Percentiles rank a stretch among this genome's conserved stretches.
Conservation (phyloP, 1,284 basidiomycete species). For the Sparassis latifolia region DNA sequence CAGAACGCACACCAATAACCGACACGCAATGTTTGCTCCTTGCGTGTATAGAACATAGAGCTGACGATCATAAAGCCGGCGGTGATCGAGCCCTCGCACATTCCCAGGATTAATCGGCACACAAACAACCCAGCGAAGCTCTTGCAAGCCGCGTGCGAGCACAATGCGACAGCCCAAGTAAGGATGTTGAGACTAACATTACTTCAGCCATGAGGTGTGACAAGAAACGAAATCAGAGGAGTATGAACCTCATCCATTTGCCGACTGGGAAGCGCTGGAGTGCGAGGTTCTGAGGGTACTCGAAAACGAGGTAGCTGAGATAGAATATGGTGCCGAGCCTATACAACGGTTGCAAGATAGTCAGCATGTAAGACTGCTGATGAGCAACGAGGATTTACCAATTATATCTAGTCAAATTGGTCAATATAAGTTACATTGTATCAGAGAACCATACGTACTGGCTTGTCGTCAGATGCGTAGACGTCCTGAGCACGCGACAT, state of each 20-base stretch:
- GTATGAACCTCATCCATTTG: constrained; percentile 69
- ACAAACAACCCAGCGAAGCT: constrained; percentile 66
- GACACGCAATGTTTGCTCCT: constrained; percentile 64
- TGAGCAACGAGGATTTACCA: constrained; percentile 13
- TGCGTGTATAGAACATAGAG: constrained; percentile 76
- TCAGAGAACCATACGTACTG: constrained; percentile 14
- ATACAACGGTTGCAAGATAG: background rate
- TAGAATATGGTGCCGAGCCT: constrained; percentile 73
- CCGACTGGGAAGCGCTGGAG: constrained; percentile 73
- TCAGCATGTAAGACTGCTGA: background rate
- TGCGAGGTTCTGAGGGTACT: constrained; percentile 69
- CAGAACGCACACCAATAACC: constrained; percentile 69
- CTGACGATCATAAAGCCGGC: constrained; percentile 73
- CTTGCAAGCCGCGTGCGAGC: constrained; percentile 64
- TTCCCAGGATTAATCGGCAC: constrained; percentile 60
- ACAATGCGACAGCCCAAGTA: constrained; percentile 59
- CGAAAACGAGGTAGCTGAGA: constrained; percentile 59
- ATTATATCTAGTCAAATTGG: constrained; percentile 19
- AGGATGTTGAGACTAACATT: constrained; percentile 55
- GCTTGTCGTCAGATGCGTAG: constrained; percentile 26
- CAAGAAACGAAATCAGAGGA: background rate
- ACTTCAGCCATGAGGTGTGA: background rate
- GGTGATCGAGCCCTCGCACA: constrained; percentile 75
- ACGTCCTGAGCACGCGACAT: constrained; percentile 22
- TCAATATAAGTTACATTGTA: background rate